Conservation (phyloP, 352 stramenopile genomes). For the Pythium phragmitis region DNA sequence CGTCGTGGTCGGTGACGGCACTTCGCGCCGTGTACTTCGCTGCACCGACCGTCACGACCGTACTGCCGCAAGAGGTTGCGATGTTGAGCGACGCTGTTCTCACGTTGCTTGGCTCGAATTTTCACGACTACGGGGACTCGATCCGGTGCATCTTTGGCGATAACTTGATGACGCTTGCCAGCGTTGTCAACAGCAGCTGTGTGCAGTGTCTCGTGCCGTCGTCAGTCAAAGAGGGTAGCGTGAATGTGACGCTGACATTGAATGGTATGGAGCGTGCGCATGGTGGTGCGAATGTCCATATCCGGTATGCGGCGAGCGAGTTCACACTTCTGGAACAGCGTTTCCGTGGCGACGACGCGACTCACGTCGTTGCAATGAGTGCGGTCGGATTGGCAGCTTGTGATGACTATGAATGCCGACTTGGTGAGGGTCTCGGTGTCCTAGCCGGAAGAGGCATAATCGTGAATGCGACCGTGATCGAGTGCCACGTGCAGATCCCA, state of each 20-base stretch:
- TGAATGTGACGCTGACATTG: conserved; percentile 15
- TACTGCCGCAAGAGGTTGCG: conserved; percentile 17
- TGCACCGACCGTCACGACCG: conserved; percentile 14
- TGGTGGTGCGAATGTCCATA: neutral
- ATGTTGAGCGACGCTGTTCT: conserved; percentile 19
- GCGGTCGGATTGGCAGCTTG: conserved; percentile 5
- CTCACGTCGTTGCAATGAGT: neutral
- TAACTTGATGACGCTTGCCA: conserved; percentile 14
- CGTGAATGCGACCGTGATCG: conserved; percentile 7
- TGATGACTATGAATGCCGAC: conserved; percentile 23
- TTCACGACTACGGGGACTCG: conserved; percentile 1
- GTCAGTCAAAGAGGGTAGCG: neutral
- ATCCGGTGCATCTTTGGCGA: conserved; percentile 21
- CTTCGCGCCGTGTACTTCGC: conserved; percentile 6
- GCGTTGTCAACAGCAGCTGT: conserved; percentile 21
- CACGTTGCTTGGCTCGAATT: conserved; percentile 27
- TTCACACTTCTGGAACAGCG: conserved; percentile 9
- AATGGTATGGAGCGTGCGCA: conserved; percentile 24
- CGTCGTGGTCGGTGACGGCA: conserved; percentile 16
- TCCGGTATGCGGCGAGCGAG: conserved; percentile 19
- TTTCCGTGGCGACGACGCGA: neutral
- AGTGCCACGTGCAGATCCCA: conserved; percentile 2
- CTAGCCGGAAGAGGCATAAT: neutral
- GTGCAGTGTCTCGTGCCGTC: conserved; percentile 24
- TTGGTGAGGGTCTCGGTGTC: conserved; percentile 3